Evolutionary conservation across 2,329 filamentous ascomycete genomes (phyloP).

Genomic region (Aspergillus viridinutans): DNA sequence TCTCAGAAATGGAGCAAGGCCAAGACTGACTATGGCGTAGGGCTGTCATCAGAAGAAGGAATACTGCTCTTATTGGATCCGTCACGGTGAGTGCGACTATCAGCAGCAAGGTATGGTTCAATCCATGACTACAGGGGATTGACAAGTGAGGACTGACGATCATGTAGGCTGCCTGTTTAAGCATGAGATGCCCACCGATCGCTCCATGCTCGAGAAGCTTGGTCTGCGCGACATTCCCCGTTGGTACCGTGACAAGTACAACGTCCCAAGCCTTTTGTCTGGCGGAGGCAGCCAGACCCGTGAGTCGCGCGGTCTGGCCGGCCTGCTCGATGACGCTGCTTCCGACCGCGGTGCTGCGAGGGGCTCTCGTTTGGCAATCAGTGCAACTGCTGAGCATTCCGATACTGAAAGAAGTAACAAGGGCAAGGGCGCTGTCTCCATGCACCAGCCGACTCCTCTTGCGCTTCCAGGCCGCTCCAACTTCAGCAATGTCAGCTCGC

Average conservation of each 20-base stretch:
- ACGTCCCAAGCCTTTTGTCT: slow-evolving; percentile 26
- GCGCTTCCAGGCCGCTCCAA: neutral
- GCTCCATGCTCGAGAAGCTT: slow-evolving; percentile 60
- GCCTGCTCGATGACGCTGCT: slow-evolving; percentile 17
- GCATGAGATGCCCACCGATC: slow-evolving; percentile 79
- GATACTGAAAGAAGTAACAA: slow-evolving; percentile 10
- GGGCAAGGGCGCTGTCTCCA: slow-evolving; percentile 6
- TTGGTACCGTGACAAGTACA: slow-evolving; percentile 53
- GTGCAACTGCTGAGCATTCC: slow-evolving; percentile 5
- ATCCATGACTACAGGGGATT: neutral
- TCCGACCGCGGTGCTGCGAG: slow-evolving; percentile 6
- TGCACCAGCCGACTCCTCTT: neutral
- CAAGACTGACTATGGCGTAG: slow-evolving; percentile 8
- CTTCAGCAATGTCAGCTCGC: slow-evolving; percentile 5
- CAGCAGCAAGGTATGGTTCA: slow-evolving; percentile 60
- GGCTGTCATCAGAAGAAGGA: slow-evolving; percentile 53
- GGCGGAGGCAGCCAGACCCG: slow-evolving; percentile 16
- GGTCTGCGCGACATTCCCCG: slow-evolving; percentile 58
- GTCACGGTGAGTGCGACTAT: slow-evolving; percentile 79
- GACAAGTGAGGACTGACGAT: neutral
- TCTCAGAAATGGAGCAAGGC: neutral
- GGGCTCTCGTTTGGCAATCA: slow-evolving; percentile 13
- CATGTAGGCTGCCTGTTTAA: slow-evolving; percentile 71
- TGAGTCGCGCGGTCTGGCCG: slow-evolving; percentile 11
- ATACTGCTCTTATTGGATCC: slow-evolving; percentile 88